phyloP scores from a whole-genome alignment of 768 basidiomycete genomes.

The Gymnopilus dilepis region DNA sequence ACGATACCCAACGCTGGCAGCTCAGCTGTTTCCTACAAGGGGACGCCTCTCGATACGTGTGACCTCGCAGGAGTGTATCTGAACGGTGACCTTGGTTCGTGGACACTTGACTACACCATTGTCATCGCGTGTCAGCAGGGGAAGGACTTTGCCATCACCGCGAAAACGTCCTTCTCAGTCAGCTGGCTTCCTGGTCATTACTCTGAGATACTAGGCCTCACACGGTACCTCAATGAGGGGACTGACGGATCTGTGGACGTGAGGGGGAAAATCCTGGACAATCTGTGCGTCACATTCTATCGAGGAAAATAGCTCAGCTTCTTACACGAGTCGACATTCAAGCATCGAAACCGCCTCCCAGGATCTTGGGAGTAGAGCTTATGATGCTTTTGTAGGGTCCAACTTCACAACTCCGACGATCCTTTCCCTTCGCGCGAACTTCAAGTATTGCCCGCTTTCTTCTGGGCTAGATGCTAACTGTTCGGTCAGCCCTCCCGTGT shows the following conservation, averaged over 20 bases:
- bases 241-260: constrained; percentile 13
- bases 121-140: constrained; percentile 23
- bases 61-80: constrained; percentile 30
- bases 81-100: constrained; percentile 23
- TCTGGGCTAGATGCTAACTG: constrained; percentile 23
- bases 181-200: constrained; percentile 25
- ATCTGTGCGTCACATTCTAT: constrained; percentile 10
- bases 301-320: background rate
- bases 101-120: constrained; percentile 27
- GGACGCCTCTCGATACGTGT: constrained; percentile 29
- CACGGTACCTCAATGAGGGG: constrained; percentile 10
- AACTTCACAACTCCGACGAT: constrained; percentile 24
- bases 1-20: constrained; percentile 28
- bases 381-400: constrained; percentile 19
- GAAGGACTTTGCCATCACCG: constrained; percentile 20
- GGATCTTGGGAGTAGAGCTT: constrained; percentile 24
- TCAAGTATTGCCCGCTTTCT: constrained; percentile 28
- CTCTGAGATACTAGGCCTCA: constrained; percentile 20
- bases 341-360: constrained; percentile 18
- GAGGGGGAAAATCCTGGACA: constrained; percentile 13
- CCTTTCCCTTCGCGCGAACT: constrained; percentile 29
- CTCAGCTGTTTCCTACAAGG: constrained; percentile 29
- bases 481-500: constrained; percentile 18
- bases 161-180: constrained; percentile 23
- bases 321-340: background rate